phyloP scores from a whole-genome alignment of 768 basidiomycete species.

The Lenzites betulinus region DNA sequence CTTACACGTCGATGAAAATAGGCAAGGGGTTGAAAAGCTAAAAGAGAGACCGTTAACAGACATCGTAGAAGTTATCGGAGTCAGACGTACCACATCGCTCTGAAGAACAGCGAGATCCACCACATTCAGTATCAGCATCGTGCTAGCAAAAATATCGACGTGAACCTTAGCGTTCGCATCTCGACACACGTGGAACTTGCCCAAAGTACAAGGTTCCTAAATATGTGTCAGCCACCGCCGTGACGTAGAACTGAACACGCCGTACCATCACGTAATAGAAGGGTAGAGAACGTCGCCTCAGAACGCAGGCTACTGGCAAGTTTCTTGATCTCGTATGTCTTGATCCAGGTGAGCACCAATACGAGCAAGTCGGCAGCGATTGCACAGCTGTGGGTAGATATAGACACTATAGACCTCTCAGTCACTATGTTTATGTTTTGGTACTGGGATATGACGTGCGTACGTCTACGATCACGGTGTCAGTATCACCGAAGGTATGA shows the following conservation, averaged over 20 bases:
- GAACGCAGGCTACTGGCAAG: background rate
- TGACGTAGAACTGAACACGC: background rate
- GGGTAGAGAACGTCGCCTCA: slow-evolving; percentile 1
- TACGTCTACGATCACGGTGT: background rate
- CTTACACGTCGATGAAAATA: slow-evolving; percentile 16
- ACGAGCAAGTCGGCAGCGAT: slow-evolving; percentile 16
- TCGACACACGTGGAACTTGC: background rate
- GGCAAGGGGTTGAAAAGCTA: slow-evolving; percentile 11
- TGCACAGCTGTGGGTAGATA: slow-evolving; percentile 4
- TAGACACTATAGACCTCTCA: background rate
- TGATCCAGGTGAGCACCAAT: slow-evolving; percentile 20
- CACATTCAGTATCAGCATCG: slow-evolving; percentile 7
- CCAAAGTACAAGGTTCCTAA: slow-evolving; percentile 9
- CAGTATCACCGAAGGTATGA: background rate
- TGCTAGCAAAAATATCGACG: background rate
- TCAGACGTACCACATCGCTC: background rate
- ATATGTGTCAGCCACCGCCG: background rate
- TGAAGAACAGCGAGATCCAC: slow-evolving; percentile 1
- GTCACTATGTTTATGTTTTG: too few relatives aligned
- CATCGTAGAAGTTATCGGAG: background rate
- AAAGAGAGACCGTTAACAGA: background rate
- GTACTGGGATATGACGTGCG: too few relatives aligned
- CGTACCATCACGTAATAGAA: slow-evolving; percentile 18
- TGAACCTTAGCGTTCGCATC: background rate
- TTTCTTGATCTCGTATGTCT: slow-evolving; percentile 15